A percentile compares a stretch with the other conserved stretches of the same genome.
Conservation (phyloP, 2,329 filamentous ascomycete species). For the Lasiodiplodia citricola region DNA sequence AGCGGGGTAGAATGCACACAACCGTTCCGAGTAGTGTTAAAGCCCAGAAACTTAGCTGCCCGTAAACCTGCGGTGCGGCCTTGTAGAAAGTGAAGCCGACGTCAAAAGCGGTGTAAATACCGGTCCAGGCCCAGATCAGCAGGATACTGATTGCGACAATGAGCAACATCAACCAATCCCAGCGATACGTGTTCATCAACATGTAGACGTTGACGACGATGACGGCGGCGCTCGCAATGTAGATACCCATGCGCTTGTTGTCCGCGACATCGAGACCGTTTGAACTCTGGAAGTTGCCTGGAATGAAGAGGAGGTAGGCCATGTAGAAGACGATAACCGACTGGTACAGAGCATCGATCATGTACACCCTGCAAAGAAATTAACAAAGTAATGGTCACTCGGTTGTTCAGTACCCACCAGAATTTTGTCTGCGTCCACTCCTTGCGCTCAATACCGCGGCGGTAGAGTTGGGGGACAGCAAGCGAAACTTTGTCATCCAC, state of each 20-base stretch:
- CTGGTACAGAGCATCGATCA: slow-evolving; percentile 93
- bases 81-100: slow-evolving; percentile 72
- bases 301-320: slow-evolving; percentile 78
- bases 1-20: slow-evolving; percentile 85
- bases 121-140: slow-evolving; percentile 95
- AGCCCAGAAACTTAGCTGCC: slow-evolving; percentile 85
- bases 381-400: slow-evolving; percentile 25
- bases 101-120: slow-evolving; percentile 74
- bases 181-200: slow-evolving; percentile 93
- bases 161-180: slow-evolving; percentile 94
- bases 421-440: slow-evolving; percentile 98
- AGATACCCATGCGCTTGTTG: slow-evolving; percentile 82
- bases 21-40: slow-evolving; percentile 78
- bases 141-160: slow-evolving; percentile 82
- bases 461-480: slow-evolving; percentile 93
- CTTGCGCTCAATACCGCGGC: slow-evolving; percentile 89
- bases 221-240: slow-evolving; percentile 83
- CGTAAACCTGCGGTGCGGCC: slow-evolving; percentile 78
- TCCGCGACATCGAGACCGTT: slow-evolving; percentile 79
- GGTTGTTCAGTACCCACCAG: slow-evolving; percentile 69
- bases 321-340: slow-evolving; percentile 93
- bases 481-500: slow-evolving; percentile 93
- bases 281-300: slow-evolving; percentile 71
- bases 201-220: slow-evolving; percentile 93
- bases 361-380: slow-evolving; percentile 66